A percentile compares a stretch with the other conserved stretches of the same genome.
These are phyloP conservation scores for Chalciporus sphaerocephalus DNA, from an alignment of 768 basidiomycete genomes.

Conservation along the genomic window DNA sequence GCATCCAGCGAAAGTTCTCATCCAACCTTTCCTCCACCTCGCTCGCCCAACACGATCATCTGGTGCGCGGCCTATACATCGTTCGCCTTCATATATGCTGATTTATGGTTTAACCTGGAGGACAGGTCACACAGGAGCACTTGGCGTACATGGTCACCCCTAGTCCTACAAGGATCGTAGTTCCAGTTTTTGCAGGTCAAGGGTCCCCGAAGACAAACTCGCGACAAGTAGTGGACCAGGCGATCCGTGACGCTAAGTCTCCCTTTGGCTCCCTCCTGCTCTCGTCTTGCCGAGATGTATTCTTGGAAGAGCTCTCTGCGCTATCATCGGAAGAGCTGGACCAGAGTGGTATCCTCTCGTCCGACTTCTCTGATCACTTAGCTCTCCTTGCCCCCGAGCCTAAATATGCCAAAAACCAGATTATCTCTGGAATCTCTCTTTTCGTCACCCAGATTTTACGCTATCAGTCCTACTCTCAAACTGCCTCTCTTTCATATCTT, in stretches of 20 bases:
- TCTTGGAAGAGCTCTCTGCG: constrained; percentile 45
- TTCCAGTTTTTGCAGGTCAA: constrained; percentile 59
- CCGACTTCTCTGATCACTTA: constrained; percentile 41
- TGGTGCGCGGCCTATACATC: constrained; percentile 1
- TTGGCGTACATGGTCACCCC: constrained; percentile 8
- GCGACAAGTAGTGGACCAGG: constrained; percentile 33
- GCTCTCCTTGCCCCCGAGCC: constrained; percentile 38
- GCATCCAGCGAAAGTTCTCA: background rate
- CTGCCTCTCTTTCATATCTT: constrained; percentile 18
- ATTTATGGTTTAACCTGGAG: background rate
- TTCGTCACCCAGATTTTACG: constrained; percentile 50
- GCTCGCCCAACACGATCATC: background rate
- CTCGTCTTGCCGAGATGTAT: constrained; percentile 46
- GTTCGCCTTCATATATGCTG: background rate
- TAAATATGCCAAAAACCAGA: constrained; percentile 41
- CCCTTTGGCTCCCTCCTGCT: constrained; percentile 43
- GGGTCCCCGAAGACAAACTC: constrained; percentile 38
- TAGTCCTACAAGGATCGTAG: constrained; percentile 8
- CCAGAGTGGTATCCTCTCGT: constrained; percentile 36
- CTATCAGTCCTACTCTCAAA: constrained; percentile 44
- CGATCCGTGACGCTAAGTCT: constrained; percentile 39
- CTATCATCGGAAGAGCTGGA: constrained; percentile 37
- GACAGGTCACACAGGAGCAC: background rate
- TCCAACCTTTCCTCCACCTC: constrained; percentile 1
- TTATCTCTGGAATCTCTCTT: constrained; percentile 46